phyloP scores from a whole-genome alignment of 441 rosid genomes.

The Hura crepitans region DNA sequence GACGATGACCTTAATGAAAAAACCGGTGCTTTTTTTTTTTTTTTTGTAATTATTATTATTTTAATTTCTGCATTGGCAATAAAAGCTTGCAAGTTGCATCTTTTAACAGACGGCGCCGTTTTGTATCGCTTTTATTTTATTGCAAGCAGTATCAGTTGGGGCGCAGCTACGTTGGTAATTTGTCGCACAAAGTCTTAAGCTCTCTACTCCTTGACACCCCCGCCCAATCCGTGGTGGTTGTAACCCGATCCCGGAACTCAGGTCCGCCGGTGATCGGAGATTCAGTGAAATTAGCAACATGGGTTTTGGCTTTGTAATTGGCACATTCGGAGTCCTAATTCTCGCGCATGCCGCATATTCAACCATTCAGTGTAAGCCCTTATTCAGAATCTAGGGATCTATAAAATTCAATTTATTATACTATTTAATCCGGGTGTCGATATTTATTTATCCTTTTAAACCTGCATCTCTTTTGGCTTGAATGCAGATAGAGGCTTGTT shows the following conservation, averaged over 20 bases:
- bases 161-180: not conserved
- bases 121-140: not conserved
- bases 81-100: not conserved
- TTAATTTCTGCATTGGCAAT: not conserved
- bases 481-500: conserved; percentile 71
- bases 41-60: too few species aligned
- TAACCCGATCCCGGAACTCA: conserved; percentile 5
- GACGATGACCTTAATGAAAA: too few species aligned
- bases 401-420: conserved; percentile 4
- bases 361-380: conserved; percentile 68
- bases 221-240: not conserved
- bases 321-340: conserved; percentile 62
- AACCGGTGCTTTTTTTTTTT: too few species aligned
- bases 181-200: conserved; percentile 1
- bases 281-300: conserved; percentile 26
- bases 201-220: not conserved
- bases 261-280: conserved; percentile 28
- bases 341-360: conserved; percentile 82
- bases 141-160: not conserved
- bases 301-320: conserved; percentile 62
- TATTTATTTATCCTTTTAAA: conserved; percentile 3
- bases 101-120: not conserved
- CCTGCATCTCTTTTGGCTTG: conserved; percentile 12
- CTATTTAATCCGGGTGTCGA: conserved; percentile 10
- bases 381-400: not conserved